These are phyloP conservation scores for Neofusicoccum umdonicola DNA, from an alignment of 2,329 filamentous ascomycete genomes.

Conservation along the genomic window DNA sequence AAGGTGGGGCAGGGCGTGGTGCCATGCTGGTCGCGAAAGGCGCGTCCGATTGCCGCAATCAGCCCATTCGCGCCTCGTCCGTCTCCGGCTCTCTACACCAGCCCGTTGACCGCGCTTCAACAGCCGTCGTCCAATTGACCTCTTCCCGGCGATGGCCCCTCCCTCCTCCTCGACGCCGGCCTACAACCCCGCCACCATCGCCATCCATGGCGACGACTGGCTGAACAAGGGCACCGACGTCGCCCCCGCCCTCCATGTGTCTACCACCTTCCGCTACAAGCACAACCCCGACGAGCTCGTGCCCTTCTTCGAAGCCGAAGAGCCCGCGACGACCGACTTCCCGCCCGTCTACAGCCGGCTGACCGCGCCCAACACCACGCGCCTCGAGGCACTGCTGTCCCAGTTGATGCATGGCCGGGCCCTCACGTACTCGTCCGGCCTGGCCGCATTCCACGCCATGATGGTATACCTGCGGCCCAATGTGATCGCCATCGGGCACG, in stretches of 20 bases:
- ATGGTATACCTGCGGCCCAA: slow-evolving; percentile 81
- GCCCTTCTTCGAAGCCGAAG: slow-evolving; percentile 47
- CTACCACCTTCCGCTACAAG: slow-evolving; percentile 85
- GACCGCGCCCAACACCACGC: slow-evolving; percentile 73
- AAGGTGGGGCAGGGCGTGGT: neutral
- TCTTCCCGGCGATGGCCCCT: neutral
- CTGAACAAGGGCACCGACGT: slow-evolving; percentile 75
- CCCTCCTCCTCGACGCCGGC: slow-evolving; percentile 16
- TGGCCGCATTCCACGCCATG: slow-evolving; percentile 84
- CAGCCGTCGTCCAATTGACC: neutral
- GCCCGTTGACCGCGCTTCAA: neutral
- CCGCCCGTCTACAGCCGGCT: slow-evolving; percentile 82
- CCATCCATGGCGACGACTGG: slow-evolving; percentile 79
- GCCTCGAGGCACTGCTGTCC: slow-evolving; percentile 79
- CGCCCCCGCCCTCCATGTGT: slow-evolving; percentile 84
- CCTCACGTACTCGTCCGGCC: slow-evolving; percentile 78
- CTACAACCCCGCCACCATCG: slow-evolving; percentile 64
- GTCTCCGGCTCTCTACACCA: neutral
- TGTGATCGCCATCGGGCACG: slow-evolving; percentile 65
- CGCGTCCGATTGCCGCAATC: neutral
- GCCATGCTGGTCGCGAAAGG: neutral
- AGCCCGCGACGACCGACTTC: slow-evolving; percentile 34
- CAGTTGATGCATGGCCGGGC: slow-evolving; percentile 64
- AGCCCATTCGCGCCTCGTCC: neutral
- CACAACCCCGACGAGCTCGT: slow-evolving; percentile 65